Conservation (phyloP, 2,329 filamentous ascomycete genomes). For the Tolypocladium ovalisporum region DNA sequence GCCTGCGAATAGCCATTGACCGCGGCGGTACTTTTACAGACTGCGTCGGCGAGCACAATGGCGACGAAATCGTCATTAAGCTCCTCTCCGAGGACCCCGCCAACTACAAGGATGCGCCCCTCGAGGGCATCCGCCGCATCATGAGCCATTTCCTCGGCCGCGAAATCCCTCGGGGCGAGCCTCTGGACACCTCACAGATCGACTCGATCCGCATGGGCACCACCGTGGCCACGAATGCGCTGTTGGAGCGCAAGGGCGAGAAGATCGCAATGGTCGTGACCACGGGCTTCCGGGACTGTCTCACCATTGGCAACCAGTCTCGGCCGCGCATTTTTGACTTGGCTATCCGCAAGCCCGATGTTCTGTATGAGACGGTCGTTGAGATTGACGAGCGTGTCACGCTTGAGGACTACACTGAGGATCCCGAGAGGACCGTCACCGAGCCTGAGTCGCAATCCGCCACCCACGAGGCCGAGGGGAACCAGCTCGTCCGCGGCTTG, state of each 20-base stretch:
- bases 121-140: slow-evolving; percentile 55
- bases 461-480: slow-evolving; percentile 26
- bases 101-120: slow-evolving; percentile 63
- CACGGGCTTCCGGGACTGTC: slow-evolving; percentile 60
- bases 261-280: slow-evolving; percentile 60
- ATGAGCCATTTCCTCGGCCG: slow-evolving; percentile 21
- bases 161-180: slow-evolving; percentile 19
- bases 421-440: slow-evolving; percentile 29
- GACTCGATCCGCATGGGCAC: slow-evolving; percentile 74
- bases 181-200: slow-evolving; percentile 23
- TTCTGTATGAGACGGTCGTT: slow-evolving; percentile 58
- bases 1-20: slow-evolving; percentile 22
- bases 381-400: slow-evolving; percentile 69
- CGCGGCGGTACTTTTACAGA: slow-evolving; percentile 53
- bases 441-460: slow-evolving; percentile 13
- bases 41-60: slow-evolving; percentile 53
- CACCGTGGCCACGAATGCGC: slow-evolving; percentile 66
- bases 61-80: slow-evolving; percentile 60
- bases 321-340: slow-evolving; percentile 65
- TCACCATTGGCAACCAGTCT: slow-evolving; percentile 64
- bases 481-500: slow-evolving; percentile 54
- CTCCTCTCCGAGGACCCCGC: slow-evolving; percentile 60
- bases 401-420: slow-evolving; percentile 62
- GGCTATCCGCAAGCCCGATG: slow-evolving; percentile 55
- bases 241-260: slow-evolving; percentile 66